Base-by-base conservation (phyloP, 73 alveolate genomes). In the Effrenium voratum region DNA sequence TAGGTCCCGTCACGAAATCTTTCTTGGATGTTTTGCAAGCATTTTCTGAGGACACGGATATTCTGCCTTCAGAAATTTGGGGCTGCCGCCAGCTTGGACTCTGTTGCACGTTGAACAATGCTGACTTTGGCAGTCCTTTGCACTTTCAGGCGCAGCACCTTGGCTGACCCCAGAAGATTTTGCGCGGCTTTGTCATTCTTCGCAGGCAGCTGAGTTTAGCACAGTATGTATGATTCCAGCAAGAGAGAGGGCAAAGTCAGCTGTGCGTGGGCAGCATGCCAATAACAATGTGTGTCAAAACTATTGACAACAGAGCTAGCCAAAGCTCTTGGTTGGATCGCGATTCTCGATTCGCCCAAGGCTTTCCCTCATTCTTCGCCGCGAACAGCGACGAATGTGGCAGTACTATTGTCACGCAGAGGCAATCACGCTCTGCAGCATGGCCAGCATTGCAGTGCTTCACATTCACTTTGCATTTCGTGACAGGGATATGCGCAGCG, bases 321-420 rank as follows among this genome's bases (percentile, higher is more conserved):
- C n/a, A n/a, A n/a, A n/a, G n/a, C n/a, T n/a, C n/a, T n/a, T n/a
- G n/a, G n/a, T n/a, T n/a, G n/a, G n/a, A n/a, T n/a, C n/a, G 19
- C 63, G 19, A 52, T 19, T 52, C 8, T 36, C 6, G 2, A 46
- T 28, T 5, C 30, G 24, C 44, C 19, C 66, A 41, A 77, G 88
- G 88, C 49, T 82, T 47, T 82, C 92, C 92, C 92, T 82, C 75
- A 73, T 82, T 82, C 92, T 82, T 82, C 92, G 92, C 92, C 92
- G 92, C 92, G 92, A 82, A 82, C 92, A 82, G 92, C 92, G 92
- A 82, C 92, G 92, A 82, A 82, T 82, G 92, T 82, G 92, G 92
- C 92, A 82, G 49, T 82, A 82, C 92, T 82, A 82, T 49, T 82
- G 92, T 82, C 92, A 82, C 92, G 75, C 49, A 50, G 92, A 82